Conservation (phyloP, 495 filamentous ascomycete species). For the Aspergillus leporis region DNA sequence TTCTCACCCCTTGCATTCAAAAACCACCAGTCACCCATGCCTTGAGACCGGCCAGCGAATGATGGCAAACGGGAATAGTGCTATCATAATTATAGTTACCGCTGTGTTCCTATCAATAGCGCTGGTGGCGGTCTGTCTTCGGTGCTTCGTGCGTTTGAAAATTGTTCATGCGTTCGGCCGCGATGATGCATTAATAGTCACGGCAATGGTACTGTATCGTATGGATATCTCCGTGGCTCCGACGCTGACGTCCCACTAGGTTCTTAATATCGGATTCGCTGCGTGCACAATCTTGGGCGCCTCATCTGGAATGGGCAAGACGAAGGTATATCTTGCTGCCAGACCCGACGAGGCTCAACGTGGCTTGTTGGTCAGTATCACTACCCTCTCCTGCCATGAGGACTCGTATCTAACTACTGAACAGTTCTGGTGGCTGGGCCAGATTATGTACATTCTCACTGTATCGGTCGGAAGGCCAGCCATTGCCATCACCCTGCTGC, state of each 20-base stretch:
- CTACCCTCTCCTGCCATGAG: not conserved
- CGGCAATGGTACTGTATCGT: constrained; percentile 31
- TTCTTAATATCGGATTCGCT: constrained; percentile 29
- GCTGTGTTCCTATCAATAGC: constrained; percentile 33
- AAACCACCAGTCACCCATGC: not conserved
- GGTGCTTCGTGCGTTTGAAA: constrained; percentile 33
- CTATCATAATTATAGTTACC: constrained; percentile 32
- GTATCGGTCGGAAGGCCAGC: constrained; percentile 35
- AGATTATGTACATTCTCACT: constrained; percentile 37
- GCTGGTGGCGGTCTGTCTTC: constrained; percentile 24
- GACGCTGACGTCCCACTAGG: constrained; percentile 10
- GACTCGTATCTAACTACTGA: not conserved
- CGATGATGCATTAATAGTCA: constrained; percentile 34
- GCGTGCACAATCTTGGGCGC: constrained; percentile 32
- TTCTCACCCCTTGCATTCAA: no score
- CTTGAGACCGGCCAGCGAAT: not conserved
- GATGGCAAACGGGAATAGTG: constrained; percentile 23
- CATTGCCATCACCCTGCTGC: constrained; percentile 40
- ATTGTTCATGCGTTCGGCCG: constrained; percentile 33
- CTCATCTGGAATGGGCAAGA: constrained; percentile 32
- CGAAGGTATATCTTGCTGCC: constrained; percentile 22
- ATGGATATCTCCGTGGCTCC: not conserved
- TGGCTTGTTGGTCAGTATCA: constrained; percentile 31
- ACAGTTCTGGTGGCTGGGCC: constrained; percentile 36
- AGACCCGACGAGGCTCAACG: constrained; percentile 22